Base-by-base conservation (phyloP, 73 alveolate genomes). In the Paramecium bursaria region DNA sequence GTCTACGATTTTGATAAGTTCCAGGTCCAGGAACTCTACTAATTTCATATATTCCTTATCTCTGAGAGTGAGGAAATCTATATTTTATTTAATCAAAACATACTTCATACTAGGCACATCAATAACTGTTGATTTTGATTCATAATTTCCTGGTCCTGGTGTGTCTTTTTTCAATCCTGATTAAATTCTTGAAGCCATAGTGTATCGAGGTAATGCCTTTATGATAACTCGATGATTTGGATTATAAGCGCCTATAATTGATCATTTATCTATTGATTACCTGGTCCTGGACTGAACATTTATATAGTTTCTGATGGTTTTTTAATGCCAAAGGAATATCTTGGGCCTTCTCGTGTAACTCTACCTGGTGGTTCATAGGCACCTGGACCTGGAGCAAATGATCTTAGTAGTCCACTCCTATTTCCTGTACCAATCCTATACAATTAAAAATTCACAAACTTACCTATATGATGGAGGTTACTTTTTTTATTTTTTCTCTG, bases 71-170 rank as follows among this genome's bases (percentile, higher is more conserved):
- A 21, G 85, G 85, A 30, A 79, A 79, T 31, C 89, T 79, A n/a
- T 17, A 29, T 30, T 0, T 19, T 10, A 14, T 50, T 1, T 21
- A 53, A 39, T 13, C 23, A 49, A 17, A 1, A 22, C 3, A 15
- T 79, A 79, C 89, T 13, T 79, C 80, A 54, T 79, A 6, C 74
- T 53, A 13, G 89, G 89, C 42, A 61, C 76, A 48, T 57, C 76
- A 5, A 39, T 4, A 14, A 79, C 89, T 0, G 89, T 79, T 3
- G 89, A 79, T 2, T 29, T n/a, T 9, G 51, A 46, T 15, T 61
- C 75, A 33, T 79, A 79, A n/a, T 52, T 44, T 31, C 89, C 89
- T 13, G 89, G 89, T 4, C 89, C 89, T 23, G 89, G 89, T 42
- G 33, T 21, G 2, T 39, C 19, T 27, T 42, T 67, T 17, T 42